Conservation (phyloP, 2,329 filamentous ascomycete species). For the Lithohypha guttulata region DNA sequence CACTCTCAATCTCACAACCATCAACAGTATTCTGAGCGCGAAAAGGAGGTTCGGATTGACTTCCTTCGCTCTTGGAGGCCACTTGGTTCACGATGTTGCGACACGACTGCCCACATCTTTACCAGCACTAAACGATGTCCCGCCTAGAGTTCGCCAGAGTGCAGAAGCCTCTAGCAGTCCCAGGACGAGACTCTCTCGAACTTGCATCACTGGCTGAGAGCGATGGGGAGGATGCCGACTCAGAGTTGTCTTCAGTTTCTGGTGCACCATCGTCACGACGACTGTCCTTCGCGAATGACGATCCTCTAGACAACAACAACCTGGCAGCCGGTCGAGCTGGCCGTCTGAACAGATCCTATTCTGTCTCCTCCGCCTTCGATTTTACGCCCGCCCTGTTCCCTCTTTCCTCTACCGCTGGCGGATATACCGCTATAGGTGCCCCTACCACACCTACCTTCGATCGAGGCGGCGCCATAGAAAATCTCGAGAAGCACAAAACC, state of each 20-base stretch:
- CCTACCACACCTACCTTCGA: conserved; percentile 47
- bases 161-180: conserved; percentile 20
- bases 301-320: conserved; percentile 54
- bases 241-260: conserved; percentile 63
- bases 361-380: conserved; percentile 86
- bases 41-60: too few species aligned
- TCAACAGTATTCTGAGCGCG: too few species aligned
- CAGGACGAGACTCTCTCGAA: conserved; percentile 82
- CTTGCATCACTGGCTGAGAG: conserved; percentile 88
- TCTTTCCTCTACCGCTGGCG: conserved; percentile 67
- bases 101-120: neutral
- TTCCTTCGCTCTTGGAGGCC: too few species aligned
- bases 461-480: conserved; percentile 53
- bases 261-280: conserved; percentile 86
- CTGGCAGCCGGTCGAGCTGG: conserved; percentile 38
- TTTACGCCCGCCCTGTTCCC: conserved; percentile 91
- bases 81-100: conserved; percentile 8
- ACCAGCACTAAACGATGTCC: conserved; percentile 12
- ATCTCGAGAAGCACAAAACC: conserved; percentile 88
- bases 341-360: conserved; percentile 61
- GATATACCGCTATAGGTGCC: conserved; percentile 78
- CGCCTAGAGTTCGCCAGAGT: conserved; percentile 17
- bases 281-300: conserved; percentile 77
- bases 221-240: conserved; percentile 47
- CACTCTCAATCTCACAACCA: too few species aligned